These are phyloP conservation scores for Saccharata proteae DNA, from an alignment of 2,329 filamentous ascomycete genomes.

Conservation along the genomic window DNA sequence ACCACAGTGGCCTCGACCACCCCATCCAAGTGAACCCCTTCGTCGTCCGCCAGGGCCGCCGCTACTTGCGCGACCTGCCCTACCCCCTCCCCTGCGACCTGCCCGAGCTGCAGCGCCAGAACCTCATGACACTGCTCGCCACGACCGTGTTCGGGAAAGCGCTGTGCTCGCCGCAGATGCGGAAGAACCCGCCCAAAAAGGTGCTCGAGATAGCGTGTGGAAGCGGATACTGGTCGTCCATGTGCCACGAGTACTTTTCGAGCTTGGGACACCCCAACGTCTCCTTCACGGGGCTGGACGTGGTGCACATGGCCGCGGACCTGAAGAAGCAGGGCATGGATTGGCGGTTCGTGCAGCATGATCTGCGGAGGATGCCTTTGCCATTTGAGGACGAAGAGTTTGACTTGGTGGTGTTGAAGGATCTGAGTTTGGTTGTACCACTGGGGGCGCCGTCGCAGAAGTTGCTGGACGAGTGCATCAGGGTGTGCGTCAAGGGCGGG, in stretches of 20 bases:
- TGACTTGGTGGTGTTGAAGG: constrained; percentile 81
- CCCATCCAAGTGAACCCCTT: constrained; percentile 40
- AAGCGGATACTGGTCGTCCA: constrained; percentile 77
- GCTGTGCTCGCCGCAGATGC: constrained; percentile 58
- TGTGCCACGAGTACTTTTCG: constrained; percentile 71
- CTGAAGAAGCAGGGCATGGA: constrained; percentile 61
- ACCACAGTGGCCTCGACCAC: constrained; percentile 15
- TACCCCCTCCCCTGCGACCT: constrained; percentile 89
- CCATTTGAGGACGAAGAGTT: constrained; percentile 73
- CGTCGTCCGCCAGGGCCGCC: constrained; percentile 63
- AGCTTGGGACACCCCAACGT: constrained; percentile 56
- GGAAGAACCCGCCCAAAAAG: constrained; percentile 55
- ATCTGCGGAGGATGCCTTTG: constrained; percentile 61
- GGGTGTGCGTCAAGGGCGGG: constrained; percentile 66
- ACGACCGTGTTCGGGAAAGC: constrained; percentile 72
- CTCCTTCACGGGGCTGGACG: constrained; percentile 71
- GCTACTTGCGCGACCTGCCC: constrained; percentile 65
- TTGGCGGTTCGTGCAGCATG: constrained; percentile 82
- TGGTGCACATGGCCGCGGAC: constrained; percentile 59
- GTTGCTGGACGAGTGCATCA: constrained; percentile 61
- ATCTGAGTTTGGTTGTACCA: constrained; percentile 58
- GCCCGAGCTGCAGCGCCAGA: constrained; percentile 76
- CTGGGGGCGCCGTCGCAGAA: constrained; percentile 41
- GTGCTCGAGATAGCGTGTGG: constrained; percentile 84
- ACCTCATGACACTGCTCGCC: constrained; percentile 67